Conservation (phyloP, 2,329 filamentous ascomycete species). For the Phialemoniopsis sp. region DNA sequence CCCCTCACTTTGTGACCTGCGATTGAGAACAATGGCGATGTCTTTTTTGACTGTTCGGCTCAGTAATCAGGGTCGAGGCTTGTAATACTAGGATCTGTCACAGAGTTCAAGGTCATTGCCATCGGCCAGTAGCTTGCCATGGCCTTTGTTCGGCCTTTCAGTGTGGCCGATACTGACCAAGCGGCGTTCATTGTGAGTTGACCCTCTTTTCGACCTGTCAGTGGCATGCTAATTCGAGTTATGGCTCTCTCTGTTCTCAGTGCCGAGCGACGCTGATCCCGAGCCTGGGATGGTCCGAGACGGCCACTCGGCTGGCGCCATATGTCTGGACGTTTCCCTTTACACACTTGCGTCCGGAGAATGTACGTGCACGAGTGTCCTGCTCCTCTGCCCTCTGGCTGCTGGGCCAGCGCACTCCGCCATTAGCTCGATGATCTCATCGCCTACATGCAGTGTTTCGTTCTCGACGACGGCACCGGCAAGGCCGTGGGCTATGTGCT, state of each 20-base stretch:
- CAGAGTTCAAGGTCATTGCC: too few relatives aligned
- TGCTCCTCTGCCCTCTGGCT: too few relatives aligned
- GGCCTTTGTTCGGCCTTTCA: conserved; percentile 40
- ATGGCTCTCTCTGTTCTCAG: conserved; percentile 18
- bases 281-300: conserved; percentile 27
- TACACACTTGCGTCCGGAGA: conserved; percentile 37
- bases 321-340: conserved; percentile 50
- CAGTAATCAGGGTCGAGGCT: too few relatives aligned
- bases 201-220: neutral
- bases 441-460: conserved; percentile 25
- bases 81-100: too few relatives aligned
- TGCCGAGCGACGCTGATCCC: conserved; percentile 43
- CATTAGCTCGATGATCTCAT: too few relatives aligned
- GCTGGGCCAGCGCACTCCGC: too few relatives aligned
- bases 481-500: conserved; percentile 45
- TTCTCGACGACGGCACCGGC: conserved; percentile 42
- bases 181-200: conserved; percentile 34
- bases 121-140: conserved; percentile 16
- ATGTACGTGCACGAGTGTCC: conserved; percentile 9
- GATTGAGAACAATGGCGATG: too few relatives aligned
- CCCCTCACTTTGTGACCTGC: too few relatives aligned
- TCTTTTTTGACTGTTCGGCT: too few relatives aligned
- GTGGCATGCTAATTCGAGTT: too few relatives aligned
- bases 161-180: conserved; percentile 31
- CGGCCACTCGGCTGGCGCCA: conserved; percentile 31